Evolutionary conservation across 495 filamentous ascomycete genomes (phyloP), one percentile per base, ranked within the genome.

Genomic region (Ascobolus immersus): DNA sequence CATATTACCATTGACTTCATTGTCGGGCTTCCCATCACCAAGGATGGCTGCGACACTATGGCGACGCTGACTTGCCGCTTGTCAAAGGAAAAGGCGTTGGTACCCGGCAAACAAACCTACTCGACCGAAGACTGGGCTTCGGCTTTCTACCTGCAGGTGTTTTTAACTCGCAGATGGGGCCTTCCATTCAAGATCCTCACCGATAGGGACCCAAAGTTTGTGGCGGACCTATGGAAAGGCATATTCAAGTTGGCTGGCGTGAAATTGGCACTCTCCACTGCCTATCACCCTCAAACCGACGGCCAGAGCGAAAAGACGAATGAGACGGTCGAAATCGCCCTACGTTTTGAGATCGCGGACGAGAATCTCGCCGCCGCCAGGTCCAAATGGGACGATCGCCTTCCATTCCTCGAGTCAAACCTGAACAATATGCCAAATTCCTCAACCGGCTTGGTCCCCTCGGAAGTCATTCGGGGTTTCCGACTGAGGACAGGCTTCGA

Each of bases 1-100:
- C n/a, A n/a, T n/a, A n/a, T n/a, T n/a, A n/a, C n/a, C 28, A 30
- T 30, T 9, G 28, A 30, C 13, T 30, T 30, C 14, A 14, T 30
- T 6, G 28, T 9, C 7, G 28, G 8, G 5, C 14, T 30, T 6
- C n/a, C 28, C 28, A 14, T 14, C 14, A 30, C 15, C 9, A 6
- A 8, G 28, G 14, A n/a, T n/a, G 28, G 28, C 28, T 14, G 14
- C 14, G 13, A 30, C 15, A 14, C 28, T 6, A 30, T 30, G 14
- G 28, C 28, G 13, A 30, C 28, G 15, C 9, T 30, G 6, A 30
- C 28, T 6, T 8, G 15, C 7, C 9, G 15, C 6, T 14, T 7
- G 6, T 9, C 14, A 15, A 30, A 30, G 7, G 28, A 8, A 30
- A 14, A 10, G 5, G 6, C 5, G 8, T 14, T 30, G 9, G 14